phyloP scores from a whole-genome alignment of 192 early-diverging fungal species.

The Geranomyces variabilis region DNA sequence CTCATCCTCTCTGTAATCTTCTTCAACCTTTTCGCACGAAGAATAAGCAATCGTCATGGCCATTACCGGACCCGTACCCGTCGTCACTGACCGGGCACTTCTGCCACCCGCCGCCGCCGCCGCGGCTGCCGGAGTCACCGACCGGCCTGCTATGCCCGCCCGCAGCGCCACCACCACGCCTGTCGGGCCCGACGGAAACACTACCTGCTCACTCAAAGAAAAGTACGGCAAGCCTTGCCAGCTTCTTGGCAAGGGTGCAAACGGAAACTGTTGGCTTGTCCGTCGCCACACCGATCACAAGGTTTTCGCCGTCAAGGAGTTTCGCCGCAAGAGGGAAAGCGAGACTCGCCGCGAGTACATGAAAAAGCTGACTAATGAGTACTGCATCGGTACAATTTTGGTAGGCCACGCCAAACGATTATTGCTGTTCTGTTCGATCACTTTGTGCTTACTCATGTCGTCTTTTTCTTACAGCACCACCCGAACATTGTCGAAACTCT shows the following conservation, averaged over 20 bases:
- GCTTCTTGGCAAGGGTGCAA: conserved; percentile 16
- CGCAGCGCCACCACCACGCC: not conserved
- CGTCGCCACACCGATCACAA: conserved; percentile 7
- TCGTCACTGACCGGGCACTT: no score
- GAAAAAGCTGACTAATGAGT: conserved; percentile 17
- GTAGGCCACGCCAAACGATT: no score
- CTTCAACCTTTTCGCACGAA: no score
- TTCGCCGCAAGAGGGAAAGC: not conserved
- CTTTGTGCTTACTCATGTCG: no score
- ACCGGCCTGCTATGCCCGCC: not conserved
- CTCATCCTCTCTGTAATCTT: no score
- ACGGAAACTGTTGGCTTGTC: conserved; percentile 24
- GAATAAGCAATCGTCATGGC: no score
- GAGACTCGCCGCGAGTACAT: conserved; percentile 14
- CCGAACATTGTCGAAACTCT: conserved; percentile 17
- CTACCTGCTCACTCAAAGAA: not conserved
- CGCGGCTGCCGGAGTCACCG: not conserved
- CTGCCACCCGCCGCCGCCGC: not conserved
- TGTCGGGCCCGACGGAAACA: no score
- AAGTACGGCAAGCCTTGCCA: conserved; percentile 25
- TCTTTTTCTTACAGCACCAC: conserved; percentile 6
- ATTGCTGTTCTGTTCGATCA: no score
- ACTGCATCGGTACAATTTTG: conserved; percentile 16
- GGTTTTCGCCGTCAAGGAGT: conserved; percentile 4
- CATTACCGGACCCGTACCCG: not conserved